Evolutionary conservation across 2,329 filamentous ascomycete species (phyloP).

Genomic region (Fusarium chlamydosporum): DNA sequence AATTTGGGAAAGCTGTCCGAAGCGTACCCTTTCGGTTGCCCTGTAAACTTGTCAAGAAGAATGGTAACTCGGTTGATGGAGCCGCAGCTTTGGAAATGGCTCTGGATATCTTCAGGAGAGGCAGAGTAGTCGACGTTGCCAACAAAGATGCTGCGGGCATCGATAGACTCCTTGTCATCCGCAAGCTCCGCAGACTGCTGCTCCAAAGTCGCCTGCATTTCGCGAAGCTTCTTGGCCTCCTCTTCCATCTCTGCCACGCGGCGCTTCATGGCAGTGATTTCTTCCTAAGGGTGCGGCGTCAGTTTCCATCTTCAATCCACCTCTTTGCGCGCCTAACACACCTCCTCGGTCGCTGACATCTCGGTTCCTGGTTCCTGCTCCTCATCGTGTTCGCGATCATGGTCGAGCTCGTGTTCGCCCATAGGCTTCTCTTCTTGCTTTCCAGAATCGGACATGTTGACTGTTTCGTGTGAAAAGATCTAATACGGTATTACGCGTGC

Average conservation of each 20-base stretch:
- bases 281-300: constrained; percentile 68
- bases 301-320: constrained; percentile 51
- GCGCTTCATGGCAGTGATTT: constrained; percentile 89
- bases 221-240: constrained; percentile 85
- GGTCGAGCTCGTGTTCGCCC: constrained; percentile 50
- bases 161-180: constrained; percentile 96
- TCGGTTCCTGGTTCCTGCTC: constrained; percentile 53
- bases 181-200: constrained; percentile 85
- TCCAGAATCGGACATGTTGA: constrained; percentile 54
- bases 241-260: constrained; percentile 92
- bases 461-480: neutral
- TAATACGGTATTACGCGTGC: constrained; percentile 4
- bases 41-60: constrained; percentile 96
- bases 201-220: constrained; percentile 90
- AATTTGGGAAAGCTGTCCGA: neutral
- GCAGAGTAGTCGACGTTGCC: constrained; percentile 99
- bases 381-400: constrained; percentile 40
- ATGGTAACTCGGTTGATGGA: constrained; percentile 99
- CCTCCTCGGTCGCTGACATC: constrained; percentile 55
- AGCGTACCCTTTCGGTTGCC: constrained; percentile 96
- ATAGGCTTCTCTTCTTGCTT: constrained; percentile 53
- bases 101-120: constrained; percentile 95
- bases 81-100: constrained; percentile 96
- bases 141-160: constrained; percentile 96
- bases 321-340: constrained; percentile 54